Conservation (phyloP, 1,284 basidiomycete species). For the Singerocomus rubriflavus region DNA sequence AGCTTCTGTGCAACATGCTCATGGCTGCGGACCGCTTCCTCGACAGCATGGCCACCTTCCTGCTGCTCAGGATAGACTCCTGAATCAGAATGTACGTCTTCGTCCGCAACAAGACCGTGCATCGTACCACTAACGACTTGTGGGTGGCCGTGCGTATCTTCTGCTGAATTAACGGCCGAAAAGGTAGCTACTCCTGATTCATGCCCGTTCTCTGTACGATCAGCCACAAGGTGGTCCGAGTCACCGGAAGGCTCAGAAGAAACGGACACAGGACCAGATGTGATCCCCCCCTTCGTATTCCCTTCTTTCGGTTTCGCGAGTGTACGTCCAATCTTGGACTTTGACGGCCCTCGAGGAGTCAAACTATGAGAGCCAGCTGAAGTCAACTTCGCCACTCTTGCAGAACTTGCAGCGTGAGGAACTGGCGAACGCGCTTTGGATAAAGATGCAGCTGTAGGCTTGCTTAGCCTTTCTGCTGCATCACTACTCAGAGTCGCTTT, state of each 20-base stretch:
- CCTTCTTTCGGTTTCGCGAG: conserved; percentile 15
- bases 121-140: conserved; percentile 8
- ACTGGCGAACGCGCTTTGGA: conserved; percentile 43
- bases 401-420: conserved; percentile 24
- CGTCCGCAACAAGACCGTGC: conserved; percentile 8
- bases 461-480: conserved; percentile 61
- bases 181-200: conserved; percentile 8
- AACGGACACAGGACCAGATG: conserved; percentile 7
- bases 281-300: conserved; percentile 2
- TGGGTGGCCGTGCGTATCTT: conserved; percentile 10
- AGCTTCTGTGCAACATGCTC: conserved; percentile 7
- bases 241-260: conserved; percentile 16
- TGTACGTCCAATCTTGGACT: conserved; percentile 20
- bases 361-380: conserved; percentile 16
- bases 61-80: conserved; percentile 13
- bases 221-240: conserved; percentile 11
- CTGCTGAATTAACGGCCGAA: conserved; percentile 13
- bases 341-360: conserved; percentile 19
- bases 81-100: conserved; percentile 13
- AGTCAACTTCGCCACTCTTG: conserved; percentile 22
- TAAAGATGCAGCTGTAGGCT: conserved; percentile 72
- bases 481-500: conserved; percentile 49
- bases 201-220: conserved; percentile 25
- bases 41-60: conserved; percentile 1
- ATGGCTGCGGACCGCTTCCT: conserved; percentile 11